Conservation (phyloP, 2,329 filamentous ascomycete genomes). For the Ascochyta koolunga region DNA sequence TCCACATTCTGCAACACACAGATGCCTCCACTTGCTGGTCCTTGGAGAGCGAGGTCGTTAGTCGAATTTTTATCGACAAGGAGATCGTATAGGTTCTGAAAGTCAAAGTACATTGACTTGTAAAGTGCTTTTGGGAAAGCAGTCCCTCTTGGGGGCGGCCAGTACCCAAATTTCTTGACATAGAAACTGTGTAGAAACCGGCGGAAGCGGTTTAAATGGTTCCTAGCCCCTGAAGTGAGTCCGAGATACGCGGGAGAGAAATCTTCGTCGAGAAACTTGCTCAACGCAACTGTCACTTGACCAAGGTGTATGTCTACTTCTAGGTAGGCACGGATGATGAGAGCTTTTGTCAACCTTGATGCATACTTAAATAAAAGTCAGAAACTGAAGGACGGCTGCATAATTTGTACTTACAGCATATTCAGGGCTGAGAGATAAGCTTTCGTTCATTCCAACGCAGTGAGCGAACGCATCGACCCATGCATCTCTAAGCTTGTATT, state of each 20-base stretch:
- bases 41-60: slow-evolving; percentile 57
- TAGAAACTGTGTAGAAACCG: slow-evolving; percentile 72
- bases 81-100: slow-evolving; percentile 72
- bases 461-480: slow-evolving; percentile 78
- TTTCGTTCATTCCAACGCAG: slow-evolving; percentile 77
- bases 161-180: slow-evolving; percentile 70
- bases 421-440: slow-evolving; percentile 62
- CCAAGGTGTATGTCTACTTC: slow-evolving; percentile 71
- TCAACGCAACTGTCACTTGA: slow-evolving; percentile 63
- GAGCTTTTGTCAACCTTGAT: slow-evolving; percentile 63
- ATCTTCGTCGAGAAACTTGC: slow-evolving; percentile 74
- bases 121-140: slow-evolving; percentile 66
- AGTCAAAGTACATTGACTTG: slow-evolving; percentile 69
- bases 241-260: slow-evolving; percentile 71
- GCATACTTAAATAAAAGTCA: slow-evolving; percentile 35
- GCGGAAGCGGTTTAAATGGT: slow-evolving; percentile 75
- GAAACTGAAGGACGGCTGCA: not conserved
- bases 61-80: slow-evolving; percentile 69
- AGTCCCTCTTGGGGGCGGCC: slow-evolving; percentile 64
- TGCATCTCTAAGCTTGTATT: slow-evolving; percentile 65
- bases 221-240: slow-evolving; percentile 63
- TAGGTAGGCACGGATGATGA: slow-evolving; percentile 66
- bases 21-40: slow-evolving; percentile 68
- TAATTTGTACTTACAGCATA: slow-evolving; percentile 60
- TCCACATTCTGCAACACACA: slow-evolving; percentile 72